phyloP scores from a whole-genome alignment of 2,329 filamentous ascomycete genomes.

The Exophiala spinifera region DNA sequence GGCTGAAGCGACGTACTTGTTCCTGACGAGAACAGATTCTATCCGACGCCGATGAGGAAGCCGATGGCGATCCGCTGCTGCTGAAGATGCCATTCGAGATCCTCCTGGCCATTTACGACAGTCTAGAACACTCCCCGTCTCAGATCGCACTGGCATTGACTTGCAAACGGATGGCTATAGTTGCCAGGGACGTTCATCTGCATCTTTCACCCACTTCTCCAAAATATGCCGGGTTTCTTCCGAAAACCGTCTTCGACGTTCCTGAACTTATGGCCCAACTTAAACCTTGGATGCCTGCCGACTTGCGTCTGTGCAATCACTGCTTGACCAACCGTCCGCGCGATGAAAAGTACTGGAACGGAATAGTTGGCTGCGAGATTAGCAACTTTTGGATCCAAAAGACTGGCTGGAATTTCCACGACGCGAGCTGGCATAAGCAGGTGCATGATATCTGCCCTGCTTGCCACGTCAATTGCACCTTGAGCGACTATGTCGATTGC shows the following conservation, averaged over 20 bases:
- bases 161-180: slow-evolving; percentile 28
- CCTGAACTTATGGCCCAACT: slow-evolving; percentile 28
- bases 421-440: slow-evolving; percentile 28
- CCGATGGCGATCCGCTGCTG: slow-evolving; percentile 9
- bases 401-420: slow-evolving; percentile 26
- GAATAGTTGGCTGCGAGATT: slow-evolving; percentile 21
- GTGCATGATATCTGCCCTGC: slow-evolving; percentile 29
- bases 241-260: slow-evolving; percentile 26
- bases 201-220: slow-evolving; percentile 20
- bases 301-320: slow-evolving; percentile 27
- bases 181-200: slow-evolving; percentile 21
- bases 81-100: slow-evolving; percentile 28
- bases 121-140: slow-evolving; percentile 23
- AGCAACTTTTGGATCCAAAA: slow-evolving; percentile 28
- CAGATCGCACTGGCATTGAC: slow-evolving; percentile 28
- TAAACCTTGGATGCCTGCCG: slow-evolving; percentile 24
- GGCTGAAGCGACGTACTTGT: not conserved
- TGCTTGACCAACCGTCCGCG: slow-evolving; percentile 28
- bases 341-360: slow-evolving; percentile 24
- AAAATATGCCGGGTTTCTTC: slow-evolving; percentile 29
- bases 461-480: slow-evolving; percentile 26
- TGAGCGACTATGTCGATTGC: slow-evolving; percentile 29
- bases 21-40: slow-evolving; percentile 9
- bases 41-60: not conserved
- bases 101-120: slow-evolving; percentile 24